Percentiles rank a stretch among this genome's conserved stretches.
Evolutionary conservation across 1,139 yeast species (phyloP).

Genomic region (Yamadazyma diospyri): DNA sequence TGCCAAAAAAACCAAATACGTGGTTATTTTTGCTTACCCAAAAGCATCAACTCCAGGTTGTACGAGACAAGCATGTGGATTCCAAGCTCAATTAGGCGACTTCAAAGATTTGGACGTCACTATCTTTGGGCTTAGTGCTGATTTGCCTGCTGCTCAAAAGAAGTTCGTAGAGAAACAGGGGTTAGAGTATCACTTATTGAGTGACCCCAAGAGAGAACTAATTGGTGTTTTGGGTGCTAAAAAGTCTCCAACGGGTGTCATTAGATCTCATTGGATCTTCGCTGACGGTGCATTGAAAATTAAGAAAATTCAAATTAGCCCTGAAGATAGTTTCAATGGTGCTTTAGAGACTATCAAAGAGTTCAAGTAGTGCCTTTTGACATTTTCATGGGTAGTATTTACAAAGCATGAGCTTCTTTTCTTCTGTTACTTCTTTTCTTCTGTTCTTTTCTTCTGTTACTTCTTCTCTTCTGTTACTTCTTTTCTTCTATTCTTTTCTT

Average conservation of each 20-base stretch:
- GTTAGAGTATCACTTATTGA: slow-evolving; percentile 68
- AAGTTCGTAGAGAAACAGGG: slow-evolving; percentile 69
- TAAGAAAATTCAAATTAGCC: slow-evolving; percentile 68
- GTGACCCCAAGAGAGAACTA: slow-evolving; percentile 70
- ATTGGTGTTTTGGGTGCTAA: slow-evolving; percentile 80
- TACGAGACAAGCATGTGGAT: slow-evolving; percentile 89
- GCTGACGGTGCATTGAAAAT: slow-evolving; percentile 68
- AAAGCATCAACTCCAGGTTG: slow-evolving; percentile 95
- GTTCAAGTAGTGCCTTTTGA: not conserved
- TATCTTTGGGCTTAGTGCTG: slow-evolving; percentile 71
- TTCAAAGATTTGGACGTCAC: slow-evolving; percentile 49
- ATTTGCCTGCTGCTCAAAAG: slow-evolving; percentile 70
- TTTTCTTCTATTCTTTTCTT: not conserved
- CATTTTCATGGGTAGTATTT: not conserved
- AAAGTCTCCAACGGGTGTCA: slow-evolving; percentile 71
- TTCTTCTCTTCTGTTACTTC: not conserved
- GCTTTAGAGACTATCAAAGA: slow-evolving; percentile 55
- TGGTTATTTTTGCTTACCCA: slow-evolving; percentile 79
- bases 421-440: not conserved
- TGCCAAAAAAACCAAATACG: slow-evolving; percentile 45
- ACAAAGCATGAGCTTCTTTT: not conserved
- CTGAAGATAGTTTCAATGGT: slow-evolving; percentile 67
- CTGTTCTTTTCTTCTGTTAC: too few species aligned
- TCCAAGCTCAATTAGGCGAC: slow-evolving; percentile 60
- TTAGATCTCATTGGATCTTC: slow-evolving; percentile 89